A percentile compares a stretch with the other conserved stretches of the same genome.
phyloP scores from a whole-genome alignment of 1,139 yeast species.

The Sugiyamaella sp. region DNA sequence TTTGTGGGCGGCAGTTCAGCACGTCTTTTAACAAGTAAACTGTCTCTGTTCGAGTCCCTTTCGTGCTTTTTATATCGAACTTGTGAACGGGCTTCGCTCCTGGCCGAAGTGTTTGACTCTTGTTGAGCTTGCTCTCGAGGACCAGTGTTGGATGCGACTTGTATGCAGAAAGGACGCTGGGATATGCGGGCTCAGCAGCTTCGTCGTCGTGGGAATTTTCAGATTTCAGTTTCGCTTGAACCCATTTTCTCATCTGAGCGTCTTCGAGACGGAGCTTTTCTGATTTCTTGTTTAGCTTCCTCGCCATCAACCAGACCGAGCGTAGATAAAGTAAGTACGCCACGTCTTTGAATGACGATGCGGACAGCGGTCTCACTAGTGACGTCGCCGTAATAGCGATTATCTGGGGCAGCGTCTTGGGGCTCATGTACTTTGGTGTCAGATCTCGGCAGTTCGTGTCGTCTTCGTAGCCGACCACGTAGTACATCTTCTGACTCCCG shows the following conservation, averaged over 20 bases:
- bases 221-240: conserved; percentile 50
- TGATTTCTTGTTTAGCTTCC: conserved; percentile 31
- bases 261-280: conserved; percentile 44
- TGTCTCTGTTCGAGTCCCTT: conserved; percentile 54
- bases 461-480: conserved; percentile 68
- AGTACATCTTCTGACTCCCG: conserved; percentile 35
- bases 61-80: conserved; percentile 43
- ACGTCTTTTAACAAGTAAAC: conserved; percentile 62
- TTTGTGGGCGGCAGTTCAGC: conserved; percentile 58
- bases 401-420: conserved; percentile 45
- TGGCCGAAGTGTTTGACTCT: conserved; percentile 64
- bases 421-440: conserved; percentile 72
- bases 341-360: conserved; percentile 44
- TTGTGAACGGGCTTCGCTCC: conserved; percentile 22
- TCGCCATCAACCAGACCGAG: conserved; percentile 12
- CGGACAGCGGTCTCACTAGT: background rate
- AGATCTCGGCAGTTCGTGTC: conserved; percentile 67
- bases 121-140: conserved; percentile 62
- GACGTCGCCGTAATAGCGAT: conserved; percentile 9
- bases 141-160: conserved; percentile 74
- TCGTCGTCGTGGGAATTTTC: conserved; percentile 70
- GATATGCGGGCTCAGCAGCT: conserved; percentile 47
- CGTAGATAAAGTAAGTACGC: conserved; percentile 53
- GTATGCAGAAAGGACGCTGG: conserved; percentile 69
- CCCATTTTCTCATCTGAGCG: conserved; percentile 50